A percentile compares a stretch with the other conserved stretches of the same genome.
phyloP scores from a whole-genome alignment of 2,329 filamentous ascomycete genomes.

The Botrytis porri region DNA sequence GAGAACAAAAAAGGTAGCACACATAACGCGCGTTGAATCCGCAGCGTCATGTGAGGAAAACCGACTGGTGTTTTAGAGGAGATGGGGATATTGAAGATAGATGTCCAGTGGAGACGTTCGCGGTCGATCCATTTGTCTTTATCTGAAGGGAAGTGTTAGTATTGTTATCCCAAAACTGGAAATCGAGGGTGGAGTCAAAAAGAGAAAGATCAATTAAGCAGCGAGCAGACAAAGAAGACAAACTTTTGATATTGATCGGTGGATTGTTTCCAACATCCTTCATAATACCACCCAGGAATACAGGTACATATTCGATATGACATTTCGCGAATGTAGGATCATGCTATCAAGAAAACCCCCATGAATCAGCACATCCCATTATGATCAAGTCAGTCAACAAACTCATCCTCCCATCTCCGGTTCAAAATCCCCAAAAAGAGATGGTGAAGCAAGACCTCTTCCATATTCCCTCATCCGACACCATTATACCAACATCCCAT shows the following conservation, averaged over 20 bases:
- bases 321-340: slow-evolving; percentile 53
- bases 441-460: not conserved
- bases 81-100: not conserved
- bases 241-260: slow-evolving; percentile 56
- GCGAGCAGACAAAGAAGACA: slow-evolving; percentile 12
- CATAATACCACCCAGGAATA: slow-evolving; percentile 59
- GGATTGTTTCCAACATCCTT: slow-evolving; percentile 51
- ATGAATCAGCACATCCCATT: not conserved
- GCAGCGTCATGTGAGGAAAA: not conserved
- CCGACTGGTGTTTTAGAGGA: not conserved
- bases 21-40: not conserved
- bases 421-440: not conserved
- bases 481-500: not conserved
- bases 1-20: not conserved
- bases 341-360: slow-evolving; percentile 44
- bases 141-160: slow-evolving; percentile 42
- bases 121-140: slow-evolving; percentile 55
- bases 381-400: not conserved
- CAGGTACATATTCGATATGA: slow-evolving; percentile 55
- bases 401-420: no score
- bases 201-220: not conserved
- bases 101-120: slow-evolving; percentile 54
- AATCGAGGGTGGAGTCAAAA: no score
- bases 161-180: no score
- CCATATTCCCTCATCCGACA: not conserved